Percentiles rank a stretch among this genome's conserved stretches.
These are phyloP conservation scores for Mucor mucedo DNA, from an alignment of 371 early-diverging fungal species.

Conservation along the genomic window DNA sequence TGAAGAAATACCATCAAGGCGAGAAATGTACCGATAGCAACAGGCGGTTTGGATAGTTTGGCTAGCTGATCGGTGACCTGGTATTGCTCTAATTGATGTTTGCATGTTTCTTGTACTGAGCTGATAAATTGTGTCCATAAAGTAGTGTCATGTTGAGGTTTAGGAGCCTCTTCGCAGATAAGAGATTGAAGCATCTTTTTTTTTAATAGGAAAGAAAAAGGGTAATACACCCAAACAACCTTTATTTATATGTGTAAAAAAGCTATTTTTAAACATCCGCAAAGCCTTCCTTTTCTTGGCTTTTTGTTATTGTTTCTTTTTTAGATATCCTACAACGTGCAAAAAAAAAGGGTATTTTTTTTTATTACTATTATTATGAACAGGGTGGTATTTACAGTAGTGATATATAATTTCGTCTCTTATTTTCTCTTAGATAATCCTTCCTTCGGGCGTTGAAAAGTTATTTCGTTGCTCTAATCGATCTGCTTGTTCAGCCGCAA, in stretches of 20 bases:
- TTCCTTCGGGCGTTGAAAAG: conserved; percentile 6
- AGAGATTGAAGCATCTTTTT: no score
- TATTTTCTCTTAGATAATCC: not conserved
- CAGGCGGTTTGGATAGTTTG: conserved; percentile 87
- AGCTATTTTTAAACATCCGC: not conserved
- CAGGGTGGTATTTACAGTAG: no score
- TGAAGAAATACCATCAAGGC: conserved; percentile 89
- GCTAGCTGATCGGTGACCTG: conserved; percentile 66
- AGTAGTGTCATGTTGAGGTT: no score
- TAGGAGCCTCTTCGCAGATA: no score
- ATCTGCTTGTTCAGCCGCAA: not conserved
- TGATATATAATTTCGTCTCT: not conserved
- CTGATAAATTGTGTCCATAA: no score
- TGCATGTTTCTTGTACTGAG: conserved; percentile 77
- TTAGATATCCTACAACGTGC: no score
- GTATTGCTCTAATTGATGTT: conserved; percentile 57
- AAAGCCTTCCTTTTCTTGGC: not conserved
- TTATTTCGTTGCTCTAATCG: not conserved
- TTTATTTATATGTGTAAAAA: not conserved
- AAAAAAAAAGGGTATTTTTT: no score
- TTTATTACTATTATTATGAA: no score
- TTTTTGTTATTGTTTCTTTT: not conserved
- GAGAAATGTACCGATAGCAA: conserved; percentile 64
- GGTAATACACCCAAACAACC: no score
- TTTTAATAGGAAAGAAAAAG: no score